Base-by-base conservation (phyloP, 1,139 yeast species). In the Zhuliangozyma parablackwelliae region DNA sequence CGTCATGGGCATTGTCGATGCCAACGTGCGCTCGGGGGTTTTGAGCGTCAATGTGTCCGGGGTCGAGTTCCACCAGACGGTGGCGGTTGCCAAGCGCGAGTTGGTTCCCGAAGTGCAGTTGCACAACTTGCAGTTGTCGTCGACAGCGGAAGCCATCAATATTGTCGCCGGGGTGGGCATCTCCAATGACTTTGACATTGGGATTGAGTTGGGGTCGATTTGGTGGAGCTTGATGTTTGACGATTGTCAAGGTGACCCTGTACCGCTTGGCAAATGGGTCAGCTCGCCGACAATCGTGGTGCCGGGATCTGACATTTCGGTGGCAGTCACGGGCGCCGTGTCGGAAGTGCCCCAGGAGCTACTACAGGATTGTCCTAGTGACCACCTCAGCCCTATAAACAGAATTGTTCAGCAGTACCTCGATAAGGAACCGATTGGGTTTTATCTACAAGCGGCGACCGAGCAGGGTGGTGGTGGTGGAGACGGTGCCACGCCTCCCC, bases 171-270 rank as follows among this genome's bases (percentile, higher is more conserved):
- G 26, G 9, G 23, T 54, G 6, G 38, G 46, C 7, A 12, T 43
- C 5, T 30, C 36, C 2, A 49, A 44, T 13, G 44, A 43, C 6
- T 45, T 49, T 10, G 60, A 63, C 1, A 32, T 61, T n/a, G 41
- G 43, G 2, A 45, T 56, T 12, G 38, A 40, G 2, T 32, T 63
- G 2, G 51, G 43, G 2, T 24, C 50, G 4, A 51, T 62, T 11
- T 47, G 51, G 29, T 61, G 68, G 68, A 54, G 56, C 34, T 33
- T 64, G 3, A 45, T 51, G 10, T 36, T 65, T 6, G 46, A 49
- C 24, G 62, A 55, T 40, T 63, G 69, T 45, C 37, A 49, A 10
- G 31, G 34, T 2, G 32, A 48, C 2, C 47, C 52, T 13, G 43
- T 51, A 7, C 43, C 43, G 16, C 41, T 63, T 6, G 69, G 69